Conservation (phyloP, 192 early-diverging fungal genomes). For the Linnemannia elongata region DNA sequence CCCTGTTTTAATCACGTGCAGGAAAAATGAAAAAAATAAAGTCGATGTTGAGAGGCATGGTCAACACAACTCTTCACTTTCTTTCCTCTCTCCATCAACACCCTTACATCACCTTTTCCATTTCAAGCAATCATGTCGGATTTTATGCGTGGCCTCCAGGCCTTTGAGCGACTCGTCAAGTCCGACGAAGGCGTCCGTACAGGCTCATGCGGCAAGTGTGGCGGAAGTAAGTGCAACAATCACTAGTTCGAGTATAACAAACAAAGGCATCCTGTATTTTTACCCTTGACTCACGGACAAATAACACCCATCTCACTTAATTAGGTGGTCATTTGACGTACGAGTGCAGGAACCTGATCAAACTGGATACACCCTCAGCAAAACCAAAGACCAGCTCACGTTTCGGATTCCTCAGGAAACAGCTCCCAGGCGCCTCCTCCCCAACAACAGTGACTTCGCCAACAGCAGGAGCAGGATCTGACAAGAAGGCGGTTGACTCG, state of each 20-base stretch:
- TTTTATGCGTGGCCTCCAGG: slow-evolving; percentile 44
- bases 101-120: neutral
- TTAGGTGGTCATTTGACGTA: slow-evolving; percentile 52
- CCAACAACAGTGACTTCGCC: neutral
- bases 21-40: no score
- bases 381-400: slow-evolving; percentile 35
- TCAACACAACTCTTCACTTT: neutral
- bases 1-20: no score
- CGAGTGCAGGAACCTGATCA: slow-evolving; percentile 50
- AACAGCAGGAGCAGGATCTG: neutral
- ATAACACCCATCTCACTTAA: neutral
- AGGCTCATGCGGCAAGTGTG: slow-evolving; percentile 51
- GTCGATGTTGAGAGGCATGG: no score
- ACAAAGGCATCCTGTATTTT: neutral
- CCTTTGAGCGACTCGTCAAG: slow-evolving; percentile 51
- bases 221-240: slow-evolving; percentile 30
- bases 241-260: neutral
- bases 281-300: neutral
- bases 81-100: neutral
- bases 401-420: slow-evolving; percentile 41
- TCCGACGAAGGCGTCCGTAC: slow-evolving; percentile 42
- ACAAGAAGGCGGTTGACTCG: neutral
- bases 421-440: neutral
- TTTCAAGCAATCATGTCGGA: slow-evolving; percentile 29
- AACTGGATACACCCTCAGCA: slow-evolving; percentile 29